Evolutionary conservation across 1,284 basidiomycete genomes (phyloP).

Genomic region (Tilletia horrida): DNA sequence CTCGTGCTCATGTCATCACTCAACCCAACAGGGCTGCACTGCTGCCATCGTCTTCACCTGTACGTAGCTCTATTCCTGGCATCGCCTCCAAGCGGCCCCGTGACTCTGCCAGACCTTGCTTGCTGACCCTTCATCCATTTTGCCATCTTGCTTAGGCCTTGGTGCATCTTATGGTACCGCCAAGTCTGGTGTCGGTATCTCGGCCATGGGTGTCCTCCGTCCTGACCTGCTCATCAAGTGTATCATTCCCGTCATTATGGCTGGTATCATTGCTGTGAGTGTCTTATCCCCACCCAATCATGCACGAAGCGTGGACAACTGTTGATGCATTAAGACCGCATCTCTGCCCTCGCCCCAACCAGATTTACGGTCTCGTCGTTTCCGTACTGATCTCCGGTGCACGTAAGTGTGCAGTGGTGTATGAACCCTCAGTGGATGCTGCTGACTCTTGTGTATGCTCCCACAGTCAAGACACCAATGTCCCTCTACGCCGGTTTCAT

Average conservation of each 20-base stretch:
- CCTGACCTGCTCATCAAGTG: constrained; percentile 99
- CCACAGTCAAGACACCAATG: constrained; percentile 57
- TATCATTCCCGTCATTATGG: constrained; percentile 95
- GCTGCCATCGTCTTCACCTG: constrained; percentile 96
- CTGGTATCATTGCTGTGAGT: constrained; percentile 82
- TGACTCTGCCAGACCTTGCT: constrained; percentile 7
- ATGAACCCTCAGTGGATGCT: constrained; percentile 29
- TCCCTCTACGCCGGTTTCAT: constrained; percentile 79
- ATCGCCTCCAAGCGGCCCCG: background rate
- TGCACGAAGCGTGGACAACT: too few relatives aligned
- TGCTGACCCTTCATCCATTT: too few relatives aligned
- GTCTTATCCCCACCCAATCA: constrained; percentile 17
- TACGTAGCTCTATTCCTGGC: constrained; percentile 59
- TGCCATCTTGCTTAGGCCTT: constrained; percentile 59
- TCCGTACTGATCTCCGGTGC: constrained; percentile 58
- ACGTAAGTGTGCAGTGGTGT: constrained; percentile 57
- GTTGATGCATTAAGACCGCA: background rate
- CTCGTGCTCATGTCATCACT: background rate
- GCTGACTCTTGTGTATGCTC: constrained; percentile 24
- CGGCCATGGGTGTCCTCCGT: constrained; percentile 88
- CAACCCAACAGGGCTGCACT: constrained; percentile 73
- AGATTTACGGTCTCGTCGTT: constrained; percentile 64
- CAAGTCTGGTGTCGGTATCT: constrained; percentile 96
- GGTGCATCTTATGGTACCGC: constrained; percentile 96
- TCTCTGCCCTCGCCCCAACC: background rate